phyloP scores from a whole-genome alignment of 345 rosid genomes.

The Odontarrhena argentea region DNA sequence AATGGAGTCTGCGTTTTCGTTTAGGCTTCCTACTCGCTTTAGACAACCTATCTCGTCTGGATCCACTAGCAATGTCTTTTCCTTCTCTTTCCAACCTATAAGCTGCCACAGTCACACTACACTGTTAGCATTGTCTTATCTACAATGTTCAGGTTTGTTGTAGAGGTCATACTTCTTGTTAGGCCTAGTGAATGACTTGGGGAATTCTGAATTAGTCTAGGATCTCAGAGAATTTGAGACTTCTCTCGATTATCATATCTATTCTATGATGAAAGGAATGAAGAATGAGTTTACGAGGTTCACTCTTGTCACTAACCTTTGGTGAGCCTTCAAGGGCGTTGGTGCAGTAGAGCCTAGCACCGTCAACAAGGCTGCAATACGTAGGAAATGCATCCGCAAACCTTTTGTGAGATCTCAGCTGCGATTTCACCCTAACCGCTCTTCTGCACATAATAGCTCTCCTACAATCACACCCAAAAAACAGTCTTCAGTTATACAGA shows the following conservation, averaged over 20 bases:
- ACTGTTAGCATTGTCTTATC: slow-evolving; percentile 35
- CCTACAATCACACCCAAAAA: slow-evolving; percentile 50
- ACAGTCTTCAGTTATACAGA: background rate
- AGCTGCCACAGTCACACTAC: slow-evolving; percentile 51
- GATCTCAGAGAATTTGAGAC: slow-evolving; percentile 3
- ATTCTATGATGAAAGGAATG: background rate
- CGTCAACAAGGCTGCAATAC: slow-evolving; percentile 81
- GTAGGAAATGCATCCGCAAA: slow-evolving; percentile 81
- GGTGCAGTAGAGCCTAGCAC: slow-evolving; percentile 82
- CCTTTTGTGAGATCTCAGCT: slow-evolving; percentile 85
- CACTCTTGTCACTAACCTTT: slow-evolving; percentile 48
- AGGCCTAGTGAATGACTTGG: background rate
- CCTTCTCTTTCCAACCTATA: slow-evolving; percentile 96
- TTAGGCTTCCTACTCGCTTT: slow-evolving; percentile 61
- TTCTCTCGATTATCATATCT: background rate
- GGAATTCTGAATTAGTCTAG: slow-evolving; percentile 7
- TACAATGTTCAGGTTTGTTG: background rate
- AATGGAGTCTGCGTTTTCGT: slow-evolving; percentile 80
- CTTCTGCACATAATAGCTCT: slow-evolving; percentile 87
- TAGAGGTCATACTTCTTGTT: no score
- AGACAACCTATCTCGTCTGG: slow-evolving; percentile 78
- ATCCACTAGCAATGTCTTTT: slow-evolving; percentile 83
- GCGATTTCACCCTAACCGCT: slow-evolving; percentile 89
- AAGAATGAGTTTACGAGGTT: background rate
- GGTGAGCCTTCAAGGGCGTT: slow-evolving; percentile 83